Evolutionary conservation across 345 rosid genomes (phyloP).

Genomic region (Populus simonii): DNA sequence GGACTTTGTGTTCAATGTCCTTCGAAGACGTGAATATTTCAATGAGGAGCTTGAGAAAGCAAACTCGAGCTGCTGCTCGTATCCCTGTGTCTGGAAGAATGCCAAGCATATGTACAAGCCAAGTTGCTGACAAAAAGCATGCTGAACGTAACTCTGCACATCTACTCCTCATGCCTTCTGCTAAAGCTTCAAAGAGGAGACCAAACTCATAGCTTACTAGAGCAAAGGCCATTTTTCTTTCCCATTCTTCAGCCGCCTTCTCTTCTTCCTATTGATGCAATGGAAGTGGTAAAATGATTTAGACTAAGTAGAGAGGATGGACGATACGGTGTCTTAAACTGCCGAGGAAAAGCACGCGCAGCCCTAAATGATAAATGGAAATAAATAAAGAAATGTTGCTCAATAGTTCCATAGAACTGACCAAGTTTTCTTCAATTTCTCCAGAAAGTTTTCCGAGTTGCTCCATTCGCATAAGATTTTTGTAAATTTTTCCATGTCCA

Average conservation of each 20-base stretch:
- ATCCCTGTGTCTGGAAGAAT: slow-evolving; percentile 64
- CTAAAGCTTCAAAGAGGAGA: slow-evolving; percentile 60
- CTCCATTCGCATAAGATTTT: slow-evolving; percentile 43
- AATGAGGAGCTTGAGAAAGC: slow-evolving; percentile 56
- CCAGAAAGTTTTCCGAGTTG: slow-evolving; percentile 26
- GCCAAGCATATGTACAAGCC: slow-evolving; percentile 57
- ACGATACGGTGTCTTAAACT: neutral
- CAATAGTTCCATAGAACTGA: slow-evolving; percentile 25
- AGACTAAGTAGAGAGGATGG: neutral
- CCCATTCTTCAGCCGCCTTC: slow-evolving; percentile 65
- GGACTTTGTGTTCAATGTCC: slow-evolving; percentile 51
- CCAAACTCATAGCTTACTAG: slow-evolving; percentile 66
- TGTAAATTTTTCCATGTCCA: slow-evolving; percentile 46
- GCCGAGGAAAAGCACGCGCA: neutral
- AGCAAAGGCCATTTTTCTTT: slow-evolving; percentile 52
- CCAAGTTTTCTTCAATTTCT: slow-evolving; percentile 45
- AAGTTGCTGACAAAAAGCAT: slow-evolving; percentile 53
- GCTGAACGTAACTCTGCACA: slow-evolving; percentile 38
- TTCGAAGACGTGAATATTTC: slow-evolving; percentile 47
- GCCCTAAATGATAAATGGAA: neutral
- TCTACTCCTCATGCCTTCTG: slow-evolving; percentile 58
- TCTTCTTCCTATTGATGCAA: slow-evolving; percentile 46
- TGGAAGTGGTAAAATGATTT: neutral
- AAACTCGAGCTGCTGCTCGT: slow-evolving; percentile 56
- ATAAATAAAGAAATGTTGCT: neutral